Evolutionary conservation across 2,329 filamentous ascomycete genomes (phyloP).

Genomic region (Monosporascus sp.): DNA sequence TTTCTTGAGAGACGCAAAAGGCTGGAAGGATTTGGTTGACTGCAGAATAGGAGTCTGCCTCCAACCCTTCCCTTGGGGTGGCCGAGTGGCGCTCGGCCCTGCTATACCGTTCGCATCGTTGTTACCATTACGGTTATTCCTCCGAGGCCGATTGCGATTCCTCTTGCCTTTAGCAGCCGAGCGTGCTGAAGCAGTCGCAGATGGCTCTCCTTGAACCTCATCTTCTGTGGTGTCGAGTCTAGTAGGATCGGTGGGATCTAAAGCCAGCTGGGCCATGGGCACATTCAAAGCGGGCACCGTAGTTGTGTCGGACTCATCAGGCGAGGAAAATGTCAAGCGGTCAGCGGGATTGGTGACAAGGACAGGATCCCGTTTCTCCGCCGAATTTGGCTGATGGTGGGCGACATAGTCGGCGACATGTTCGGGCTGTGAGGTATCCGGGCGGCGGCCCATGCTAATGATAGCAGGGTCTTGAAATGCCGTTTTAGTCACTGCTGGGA

Average conservation of each 20-base stretch:
- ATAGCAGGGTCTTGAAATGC: slow-evolving; percentile 79
- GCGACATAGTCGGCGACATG: slow-evolving; percentile 12
- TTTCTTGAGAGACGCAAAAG: slow-evolving; percentile 55
- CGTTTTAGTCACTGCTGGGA: slow-evolving; percentile 24
- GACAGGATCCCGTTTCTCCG: slow-evolving; percentile 26
- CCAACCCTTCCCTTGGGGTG: slow-evolving; percentile 46
- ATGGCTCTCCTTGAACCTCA: slow-evolving; percentile 11
- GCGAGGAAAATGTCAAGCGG: slow-evolving; percentile 17
- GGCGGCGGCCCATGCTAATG: slow-evolving; percentile 55
- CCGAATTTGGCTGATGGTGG: slow-evolving; percentile 22
- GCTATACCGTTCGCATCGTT: slow-evolving; percentile 10
- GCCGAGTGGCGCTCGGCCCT: slow-evolving; percentile 13
- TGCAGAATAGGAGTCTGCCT: slow-evolving; percentile 55
- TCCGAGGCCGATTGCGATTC: neutral
- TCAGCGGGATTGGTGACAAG: slow-evolving; percentile 17
- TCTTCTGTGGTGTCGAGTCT: slow-evolving; percentile 14
- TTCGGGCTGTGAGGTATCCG: slow-evolving; percentile 15
- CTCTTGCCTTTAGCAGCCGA: neutral
- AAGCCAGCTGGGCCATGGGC: slow-evolving; percentile 9
- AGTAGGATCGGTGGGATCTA: slow-evolving; percentile 11
- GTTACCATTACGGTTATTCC: slow-evolving; percentile 13
- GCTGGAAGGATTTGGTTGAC: slow-evolving; percentile 57
- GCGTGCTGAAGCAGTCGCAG: slow-evolving; percentile 9
- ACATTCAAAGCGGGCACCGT: slow-evolving; percentile 2
- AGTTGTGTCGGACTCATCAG: slow-evolving; percentile 18